Base-by-base conservation (phyloP, 208 protist genomes). In the Leishmania braziliensis region DNA sequence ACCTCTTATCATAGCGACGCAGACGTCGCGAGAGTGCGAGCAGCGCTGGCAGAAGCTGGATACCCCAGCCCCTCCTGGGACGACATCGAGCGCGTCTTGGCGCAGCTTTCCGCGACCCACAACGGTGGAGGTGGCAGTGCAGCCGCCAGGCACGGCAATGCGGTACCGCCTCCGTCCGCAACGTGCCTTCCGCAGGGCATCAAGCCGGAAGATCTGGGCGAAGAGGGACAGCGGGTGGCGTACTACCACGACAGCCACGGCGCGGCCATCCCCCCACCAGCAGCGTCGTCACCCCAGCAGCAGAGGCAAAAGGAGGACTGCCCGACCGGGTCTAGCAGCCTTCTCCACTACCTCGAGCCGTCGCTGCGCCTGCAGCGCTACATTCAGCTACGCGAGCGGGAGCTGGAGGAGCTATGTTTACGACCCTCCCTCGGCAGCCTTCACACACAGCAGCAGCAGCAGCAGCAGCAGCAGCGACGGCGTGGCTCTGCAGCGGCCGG, bases 61-160 rank as follows among this genome's bases (percentile, higher is more conserved):
- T 95, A 95, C 77, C 85, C 87, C 3, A 84, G 92, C 82, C 88
- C 90, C 29, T 88, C 90, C 46, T 68, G 74, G n/a, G 73, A 80
- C 14, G 93, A 94, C 72, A 89, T 96, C 58, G 87, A 88, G 46
- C 78, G 87, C 43, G 91, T 93, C 33, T 83, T 94, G n/a, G 84
- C 86, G 70, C 88, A 93, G 26, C 82, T 90, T 48, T 18, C 51
- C 48, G n/a, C 46, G n/a, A 54, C 8, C 33, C 50, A 75, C 16
- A 10, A 39, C 29, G 14, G n/a, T 26, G 68, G 36, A 0, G 74
- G 62, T 5, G 51, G n/a, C 53, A 76, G 8, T 43, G 72, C 60
- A 50, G 62, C 46, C 68, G 39, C 20, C 26, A 14, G 5, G 46
- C 51, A 78, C 50, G 26, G 5, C 23, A 26, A 29, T 14, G 43